Base-by-base conservation (phyloP, 345 rosid species). In the Cardamine resedifolia region DNA sequence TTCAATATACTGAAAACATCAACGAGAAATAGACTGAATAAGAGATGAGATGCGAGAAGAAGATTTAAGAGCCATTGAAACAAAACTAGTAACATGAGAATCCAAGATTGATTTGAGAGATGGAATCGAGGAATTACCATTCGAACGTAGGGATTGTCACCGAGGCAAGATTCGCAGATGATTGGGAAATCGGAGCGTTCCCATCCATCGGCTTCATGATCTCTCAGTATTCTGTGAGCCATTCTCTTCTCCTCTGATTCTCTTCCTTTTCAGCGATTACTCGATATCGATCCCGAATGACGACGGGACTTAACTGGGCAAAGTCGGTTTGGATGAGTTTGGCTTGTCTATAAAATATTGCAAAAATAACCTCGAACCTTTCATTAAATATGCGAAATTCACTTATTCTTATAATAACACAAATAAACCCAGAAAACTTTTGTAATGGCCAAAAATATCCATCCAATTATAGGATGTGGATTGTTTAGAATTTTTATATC, bases 131-230 rank as follows among this genome's bases (percentile, higher is more conserved):
- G 19, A 15, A 56, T 21, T 75, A 92, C 96, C 98, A 92, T 92
- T 41, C 96, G 85, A 10, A 92, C 98, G 74, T 92, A 92, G 0
- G 98, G 98, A 57, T 92, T 92, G 81, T 92, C 95, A 15, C 98
- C 98, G 26, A 92, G 92, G 68, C 98, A 92, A n/a, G 98, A 92
- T 74, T 92, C 98, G 47, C 98, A 92, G 36, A 90, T 88, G 56
- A 92, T 92, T 7, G 98, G 98, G 56, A 92, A 92, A 72, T 92
- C 96, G 14, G 96, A 80, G 6, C 95, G 88, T 56, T 92, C 98
- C 98, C 96, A 92, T 6, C 96, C 96, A 66, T 90, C 96, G 7
- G 95, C 91, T 70, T 90, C 95, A 5, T 86, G 81, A 72, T 92
- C 96, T 78, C 96, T 85, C 48, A 92, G 80, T 75, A 92, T 73